Evolutionary conservation across 2,329 filamentous ascomycete species (phyloP).

Genomic region (Teratosphaeria destructans): DNA sequence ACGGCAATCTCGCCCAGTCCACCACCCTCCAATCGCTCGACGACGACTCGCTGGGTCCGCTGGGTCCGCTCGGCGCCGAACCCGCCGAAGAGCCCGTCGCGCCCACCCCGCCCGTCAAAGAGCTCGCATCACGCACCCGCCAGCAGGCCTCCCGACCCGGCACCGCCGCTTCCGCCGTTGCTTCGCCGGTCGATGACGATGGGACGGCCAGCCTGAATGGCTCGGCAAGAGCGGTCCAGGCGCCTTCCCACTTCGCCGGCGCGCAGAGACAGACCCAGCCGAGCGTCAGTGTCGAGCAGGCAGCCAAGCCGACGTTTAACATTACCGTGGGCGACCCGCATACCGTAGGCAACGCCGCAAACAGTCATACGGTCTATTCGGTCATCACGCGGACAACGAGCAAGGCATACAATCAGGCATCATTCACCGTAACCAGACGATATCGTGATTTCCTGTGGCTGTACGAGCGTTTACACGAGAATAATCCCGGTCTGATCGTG

Average conservation of each 20-base stretch:
- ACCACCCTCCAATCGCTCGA: slow-evolving; percentile 72
- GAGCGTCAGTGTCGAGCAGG: slow-evolving; percentile 85
- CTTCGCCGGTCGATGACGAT: slow-evolving; percentile 47
- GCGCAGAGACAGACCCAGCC: slow-evolving; percentile 49
- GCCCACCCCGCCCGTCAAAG: slow-evolving; percentile 47
- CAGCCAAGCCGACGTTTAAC: slow-evolving; percentile 79
- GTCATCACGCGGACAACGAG: slow-evolving; percentile 93
- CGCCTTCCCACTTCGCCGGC: slow-evolving; percentile 42
- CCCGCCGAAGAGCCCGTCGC: slow-evolving; percentile 44
- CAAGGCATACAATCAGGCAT: slow-evolving; percentile 72
- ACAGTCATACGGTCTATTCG: slow-evolving; percentile 94
- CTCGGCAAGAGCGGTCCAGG: slow-evolving; percentile 52
- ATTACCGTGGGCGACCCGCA: slow-evolving; percentile 93
- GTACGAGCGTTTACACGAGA: slow-evolving; percentile 86
- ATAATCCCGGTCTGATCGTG: slow-evolving; percentile 89
- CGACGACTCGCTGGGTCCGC: slow-evolving; percentile 61
- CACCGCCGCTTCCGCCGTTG: slow-evolving; percentile 42
- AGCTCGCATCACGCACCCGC: slow-evolving; percentile 37
- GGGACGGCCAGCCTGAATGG: slow-evolving; percentile 47
- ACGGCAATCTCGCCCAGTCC: slow-evolving; percentile 65
- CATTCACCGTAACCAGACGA: slow-evolving; percentile 85
- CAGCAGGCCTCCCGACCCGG: slow-evolving; percentile 30
- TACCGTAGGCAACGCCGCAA: slow-evolving; percentile 94
- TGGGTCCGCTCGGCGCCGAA: slow-evolving; percentile 53
- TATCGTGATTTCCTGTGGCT: slow-evolving; percentile 98